Conservation (phyloP, 2,329 filamentous ascomycete species). For the Sarocladium brachiariae region DNA sequence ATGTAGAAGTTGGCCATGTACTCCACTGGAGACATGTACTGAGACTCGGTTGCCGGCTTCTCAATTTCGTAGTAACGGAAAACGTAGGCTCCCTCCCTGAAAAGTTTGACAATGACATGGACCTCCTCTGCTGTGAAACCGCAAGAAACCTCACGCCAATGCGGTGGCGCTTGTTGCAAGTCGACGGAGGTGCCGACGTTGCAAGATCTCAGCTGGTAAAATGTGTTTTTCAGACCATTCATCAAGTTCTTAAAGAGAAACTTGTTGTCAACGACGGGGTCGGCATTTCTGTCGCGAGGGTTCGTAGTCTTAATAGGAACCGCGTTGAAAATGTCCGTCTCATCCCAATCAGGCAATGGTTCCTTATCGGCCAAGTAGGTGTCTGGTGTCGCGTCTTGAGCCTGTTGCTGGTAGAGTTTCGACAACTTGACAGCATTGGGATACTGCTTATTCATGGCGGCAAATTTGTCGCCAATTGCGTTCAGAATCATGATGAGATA, state of each 20-base stretch:
- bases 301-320: constrained; percentile 95
- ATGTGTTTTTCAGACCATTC: constrained; percentile 91
- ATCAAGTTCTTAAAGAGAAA: constrained; percentile 96
- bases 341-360: constrained; percentile 85
- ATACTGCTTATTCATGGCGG: constrained; percentile 95
- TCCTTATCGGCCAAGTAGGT: constrained; percentile 81
- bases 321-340: constrained; percentile 94
- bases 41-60: constrained; percentile 63
- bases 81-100: constrained; percentile 91
- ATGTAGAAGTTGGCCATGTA: constrained; percentile 94
- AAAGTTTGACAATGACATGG: constrained; percentile 90
- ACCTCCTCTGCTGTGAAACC: constrained; percentile 98
- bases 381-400: constrained; percentile 56
- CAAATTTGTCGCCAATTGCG: constrained; percentile 97
- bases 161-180: constrained; percentile 67
- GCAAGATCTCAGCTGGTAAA: constrained; percentile 88
- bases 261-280: constrained; percentile 94
- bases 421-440: constrained; percentile 91
- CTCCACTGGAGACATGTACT: constrained; percentile 76
- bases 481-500: constrained; percentile 97
- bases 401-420: constrained; percentile 64
- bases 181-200: constrained; percentile 72
- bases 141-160: constrained; percentile 93
- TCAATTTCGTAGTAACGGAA: constrained; percentile 97
- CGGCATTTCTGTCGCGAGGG: constrained; percentile 77